A percentile compares a stretch with the other conserved stretches of the same genome.
These are phyloP conservation scores for Quaeritorhiza haematococci DNA, from an alignment of 371 early-diverging fungal genomes.

Conservation along the genomic window DNA sequence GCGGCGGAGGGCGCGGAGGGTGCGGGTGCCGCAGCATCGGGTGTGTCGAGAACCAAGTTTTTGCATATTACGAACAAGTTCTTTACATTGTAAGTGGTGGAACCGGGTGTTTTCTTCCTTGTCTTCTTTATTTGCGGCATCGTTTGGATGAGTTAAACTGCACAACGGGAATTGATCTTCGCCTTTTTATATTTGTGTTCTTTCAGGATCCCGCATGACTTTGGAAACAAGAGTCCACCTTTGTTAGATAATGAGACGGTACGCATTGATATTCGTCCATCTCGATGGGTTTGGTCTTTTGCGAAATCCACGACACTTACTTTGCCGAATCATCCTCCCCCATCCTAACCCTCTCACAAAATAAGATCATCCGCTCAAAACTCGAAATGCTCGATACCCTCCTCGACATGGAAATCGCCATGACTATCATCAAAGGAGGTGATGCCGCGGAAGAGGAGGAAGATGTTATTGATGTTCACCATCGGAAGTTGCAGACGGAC, in stretches of 20 bases:
- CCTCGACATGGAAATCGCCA: conserved; percentile 47
- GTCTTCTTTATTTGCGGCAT: background rate
- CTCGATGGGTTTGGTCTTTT: no score
- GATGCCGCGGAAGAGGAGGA: conserved; percentile 19
- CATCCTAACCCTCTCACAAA: no score
- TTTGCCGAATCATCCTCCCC: conserved; percentile 13
- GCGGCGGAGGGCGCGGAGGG: no score
- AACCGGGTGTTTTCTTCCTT: background rate
- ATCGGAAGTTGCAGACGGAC: conserved; percentile 32
- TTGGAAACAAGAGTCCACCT: conserved; percentile 35
- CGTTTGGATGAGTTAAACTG: no score
- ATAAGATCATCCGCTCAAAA: conserved; percentile 39
- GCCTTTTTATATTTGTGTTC: no score
- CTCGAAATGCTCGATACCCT: conserved; percentile 47
- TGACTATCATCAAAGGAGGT: conserved; percentile 35
- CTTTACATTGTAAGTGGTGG: conserved; percentile 26
- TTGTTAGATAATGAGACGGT: conserved; percentile 23
- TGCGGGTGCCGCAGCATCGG: no score
- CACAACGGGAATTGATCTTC: no score
- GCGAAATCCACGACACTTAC: background rate
- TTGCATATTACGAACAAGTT: conserved; percentile 37
- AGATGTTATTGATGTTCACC: conserved; percentile 43
- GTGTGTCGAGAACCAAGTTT: no score
- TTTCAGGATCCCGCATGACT: conserved; percentile 40
- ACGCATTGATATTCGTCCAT: no score